phyloP scores from a whole-genome alignment of 306 rosid species.

The Vigna hirtella region DNA sequence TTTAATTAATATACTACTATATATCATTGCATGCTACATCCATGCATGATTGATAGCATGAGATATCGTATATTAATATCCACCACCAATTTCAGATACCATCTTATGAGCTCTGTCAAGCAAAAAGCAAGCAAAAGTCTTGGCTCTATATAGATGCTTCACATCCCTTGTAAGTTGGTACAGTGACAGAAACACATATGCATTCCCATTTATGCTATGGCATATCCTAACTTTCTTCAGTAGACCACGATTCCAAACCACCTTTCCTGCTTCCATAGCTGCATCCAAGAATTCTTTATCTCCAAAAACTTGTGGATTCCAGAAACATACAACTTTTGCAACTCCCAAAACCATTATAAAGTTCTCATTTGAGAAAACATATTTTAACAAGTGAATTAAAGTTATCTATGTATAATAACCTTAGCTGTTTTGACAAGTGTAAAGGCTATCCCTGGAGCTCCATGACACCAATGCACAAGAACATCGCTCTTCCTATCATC shows the following conservation, averaged over 20 bases:
- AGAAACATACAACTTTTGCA: not conserved
- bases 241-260: constrained; percentile 68
- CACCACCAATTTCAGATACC: constrained; percentile 48
- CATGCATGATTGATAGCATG: not conserved
- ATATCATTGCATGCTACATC: constrained; percentile 1
- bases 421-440: constrained; percentile 83
- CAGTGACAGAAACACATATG: constrained; percentile 67
- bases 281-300: constrained; percentile 67
- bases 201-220: constrained; percentile 81
- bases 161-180: constrained; percentile 64
- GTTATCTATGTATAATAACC: constrained; percentile 49
- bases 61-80: not conserved
- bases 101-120: constrained; percentile 68
- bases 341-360: not conserved
- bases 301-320: constrained; percentile 58
- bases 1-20: not conserved
- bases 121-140: constrained; percentile 72
- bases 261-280: constrained; percentile 69
- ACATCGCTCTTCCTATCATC: constrained; percentile 60
- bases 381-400: constrained; percentile 17
- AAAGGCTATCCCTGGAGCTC: constrained; percentile 78
- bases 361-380: constrained; percentile 18
- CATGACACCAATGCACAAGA: constrained; percentile 92
- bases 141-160: constrained; percentile 62
- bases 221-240: constrained; percentile 72